Percentiles rank a stretch among this genome's conserved stretches.
Evolutionary conservation across 192 early-diverging fungal species (phyloP).

Genomic region (Linnemannia zychae): DNA sequence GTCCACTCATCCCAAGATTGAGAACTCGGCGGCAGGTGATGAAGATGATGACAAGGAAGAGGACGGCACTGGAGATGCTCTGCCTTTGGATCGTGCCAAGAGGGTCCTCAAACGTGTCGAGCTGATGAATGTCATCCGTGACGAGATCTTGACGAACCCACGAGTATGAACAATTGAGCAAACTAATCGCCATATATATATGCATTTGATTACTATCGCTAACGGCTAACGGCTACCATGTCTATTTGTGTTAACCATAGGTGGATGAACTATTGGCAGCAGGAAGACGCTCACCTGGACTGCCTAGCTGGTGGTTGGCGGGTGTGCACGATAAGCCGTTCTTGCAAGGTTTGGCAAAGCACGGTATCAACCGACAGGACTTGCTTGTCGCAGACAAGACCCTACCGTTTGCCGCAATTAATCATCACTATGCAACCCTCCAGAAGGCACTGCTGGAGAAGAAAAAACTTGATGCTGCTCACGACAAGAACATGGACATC

Average conservation of each 20-base stretch:
- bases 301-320: slow-evolving; percentile 82
- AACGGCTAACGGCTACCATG: neutral
- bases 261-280: slow-evolving; percentile 58
- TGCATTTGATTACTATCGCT: too few relatives aligned
- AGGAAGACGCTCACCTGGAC: slow-evolving; percentile 64
- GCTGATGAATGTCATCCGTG: slow-evolving; percentile 76
- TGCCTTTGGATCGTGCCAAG: slow-evolving; percentile 76
- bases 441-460: slow-evolving; percentile 22
- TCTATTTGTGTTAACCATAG: slow-evolving; percentile 15
- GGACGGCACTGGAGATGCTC: slow-evolving; percentile 58
- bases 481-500: neutral
- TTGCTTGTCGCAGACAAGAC: slow-evolving; percentile 70
- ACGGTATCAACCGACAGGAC: slow-evolving; percentile 78
- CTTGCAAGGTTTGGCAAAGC: slow-evolving; percentile 75
- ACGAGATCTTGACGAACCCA: slow-evolving; percentile 69
- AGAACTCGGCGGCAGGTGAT: slow-evolving; percentile 39
- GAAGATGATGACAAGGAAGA: slow-evolving; percentile 50
- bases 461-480: neutral
- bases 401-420: slow-evolving; percentile 63
- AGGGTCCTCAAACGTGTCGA: slow-evolving; percentile 77
- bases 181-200: too few relatives aligned
- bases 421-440: slow-evolving; percentile 26
- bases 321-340: slow-evolving; percentile 77
- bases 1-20: slow-evolving; percentile 50
- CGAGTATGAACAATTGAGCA: too few relatives aligned